Evolutionary conservation across 2,329 filamentous ascomycete genomes (phyloP), one percentile per base, ranked within the genome.

Genomic region (Fonsecaea pugnacius): DNA sequence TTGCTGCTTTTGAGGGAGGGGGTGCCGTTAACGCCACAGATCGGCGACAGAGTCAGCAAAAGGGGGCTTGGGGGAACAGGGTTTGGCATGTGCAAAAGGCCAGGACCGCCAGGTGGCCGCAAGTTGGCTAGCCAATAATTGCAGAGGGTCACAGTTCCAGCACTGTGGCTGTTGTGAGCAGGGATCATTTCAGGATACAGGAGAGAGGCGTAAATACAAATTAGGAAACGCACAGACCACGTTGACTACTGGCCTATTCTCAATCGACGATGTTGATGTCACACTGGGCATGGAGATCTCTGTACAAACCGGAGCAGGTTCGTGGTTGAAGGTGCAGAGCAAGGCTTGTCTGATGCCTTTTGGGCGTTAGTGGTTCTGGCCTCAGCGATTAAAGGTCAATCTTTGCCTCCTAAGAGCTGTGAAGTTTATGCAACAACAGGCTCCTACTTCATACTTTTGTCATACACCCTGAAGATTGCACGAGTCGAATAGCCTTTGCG

Each of bases 1-100:
- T 63, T 51, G 69, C 69, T 70, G 69, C 69, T 70, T 70, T 70
- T 62, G 55, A 58, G 30, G 54, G 33, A 51, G 24, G n/a, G n/a
- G 46, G 24, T 30, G 60, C 12, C 21, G 32, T 4, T 18, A 33
- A 58, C 56, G 58, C 53, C 56, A 59, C 60, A 65, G 58, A 58
- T 56, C 36, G 38, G 50, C 35, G 33, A 21, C 33, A 51, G 35
- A 48, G 33, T 27, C 30, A n/a, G 58, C 50, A 32, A 21, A 21
- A 46, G 48, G 36, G 36, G 58, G 27, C 27, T 30, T 4, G 27
- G 27, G 27, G 27, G 27, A 30, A 30, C 35, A 43, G 58, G 58
- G 3, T 27, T 12, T 3, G 24, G 21, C 12, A 8, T 32, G 24
- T 21, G 2, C 35, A 16, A 4, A 40, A 40, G 16, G 36, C 36